Conservation (phyloP, 345 rosid species). For the Eutrema japonicum region DNA sequence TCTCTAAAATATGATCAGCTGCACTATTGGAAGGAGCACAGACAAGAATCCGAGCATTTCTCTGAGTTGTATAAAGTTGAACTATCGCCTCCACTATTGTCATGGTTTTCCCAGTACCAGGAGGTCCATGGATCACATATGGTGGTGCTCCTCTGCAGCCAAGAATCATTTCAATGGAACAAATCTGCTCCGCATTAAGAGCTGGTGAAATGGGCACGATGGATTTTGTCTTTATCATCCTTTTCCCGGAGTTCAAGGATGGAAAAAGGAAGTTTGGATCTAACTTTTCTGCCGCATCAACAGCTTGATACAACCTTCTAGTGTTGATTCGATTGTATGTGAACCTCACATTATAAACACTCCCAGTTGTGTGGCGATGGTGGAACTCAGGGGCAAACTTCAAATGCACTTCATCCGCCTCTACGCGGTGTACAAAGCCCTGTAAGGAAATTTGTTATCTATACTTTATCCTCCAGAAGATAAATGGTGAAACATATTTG, state of each 20-base stretch:
- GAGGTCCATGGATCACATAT: slow-evolving; percentile 87
- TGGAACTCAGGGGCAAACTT: slow-evolving; percentile 69
- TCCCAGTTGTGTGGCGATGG: slow-evolving; percentile 48
- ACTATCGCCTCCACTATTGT: slow-evolving; percentile 82
- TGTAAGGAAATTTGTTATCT: slow-evolving; percentile 40
- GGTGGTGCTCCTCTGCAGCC: slow-evolving; percentile 90
- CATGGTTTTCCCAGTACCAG: slow-evolving; percentile 96
- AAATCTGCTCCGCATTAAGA: slow-evolving; percentile 82
- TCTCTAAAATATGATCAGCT: slow-evolving; percentile 83
- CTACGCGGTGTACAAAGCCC: slow-evolving; percentile 83
- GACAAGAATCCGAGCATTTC: slow-evolving; percentile 61
- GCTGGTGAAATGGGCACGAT: slow-evolving; percentile 59
- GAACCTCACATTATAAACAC: slow-evolving; percentile 71
- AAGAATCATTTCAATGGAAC: slow-evolving; percentile 72
- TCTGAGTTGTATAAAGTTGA: slow-evolving; percentile 61
- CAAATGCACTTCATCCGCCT: slow-evolving; percentile 82
- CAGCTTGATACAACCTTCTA: slow-evolving; percentile 79
- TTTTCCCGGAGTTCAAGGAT: slow-evolving; percentile 45
- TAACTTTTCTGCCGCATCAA: slow-evolving; percentile 61
- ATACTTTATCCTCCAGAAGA: neutral
- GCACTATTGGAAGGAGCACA: slow-evolving; percentile 95
- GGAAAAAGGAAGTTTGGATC: slow-evolving; percentile 69
- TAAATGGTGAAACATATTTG: slow-evolving; percentile 16
- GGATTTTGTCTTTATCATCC: slow-evolving; percentile 57
- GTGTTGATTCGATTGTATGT: slow-evolving; percentile 68